A percentile compares a stretch with the other conserved stretches of the same genome.
Evolutionary conservation across 2,329 filamentous ascomycete genomes (phyloP).

Genomic region (Pseudogymnoascus sp.): DNA sequence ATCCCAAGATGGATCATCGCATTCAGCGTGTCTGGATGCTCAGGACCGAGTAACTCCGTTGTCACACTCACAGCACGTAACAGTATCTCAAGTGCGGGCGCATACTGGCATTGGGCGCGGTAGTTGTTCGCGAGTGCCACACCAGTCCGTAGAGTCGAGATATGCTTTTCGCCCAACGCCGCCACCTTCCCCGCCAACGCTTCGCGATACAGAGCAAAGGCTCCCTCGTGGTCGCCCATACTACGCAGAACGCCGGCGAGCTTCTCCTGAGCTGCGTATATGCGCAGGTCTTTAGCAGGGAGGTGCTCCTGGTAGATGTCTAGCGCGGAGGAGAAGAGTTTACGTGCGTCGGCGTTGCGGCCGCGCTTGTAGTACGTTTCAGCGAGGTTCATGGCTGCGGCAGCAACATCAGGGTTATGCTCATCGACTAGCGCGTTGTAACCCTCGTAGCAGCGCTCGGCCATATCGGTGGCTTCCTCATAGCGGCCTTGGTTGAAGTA

Average conservation of each 20-base stretch:
- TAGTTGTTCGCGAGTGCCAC: slow-evolving; percentile 16
- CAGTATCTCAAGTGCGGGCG: slow-evolving; percentile 19
- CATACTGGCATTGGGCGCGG: slow-evolving; percentile 16
- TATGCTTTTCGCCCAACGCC: slow-evolving; percentile 9
- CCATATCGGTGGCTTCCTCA: slow-evolving; percentile 8
- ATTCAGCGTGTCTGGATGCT: slow-evolving; percentile 12
- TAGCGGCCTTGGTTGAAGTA: slow-evolving; percentile 10
- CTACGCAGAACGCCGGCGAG: not conserved
- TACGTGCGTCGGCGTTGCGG: not conserved
- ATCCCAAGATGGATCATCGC: slow-evolving; percentile 12
- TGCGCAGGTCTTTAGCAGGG: not conserved
- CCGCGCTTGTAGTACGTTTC: not conserved
- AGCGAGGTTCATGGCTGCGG: not conserved
- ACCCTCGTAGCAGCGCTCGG: not conserved
- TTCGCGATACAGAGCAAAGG: not conserved
- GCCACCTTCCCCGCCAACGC: not conserved
- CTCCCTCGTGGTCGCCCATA: not conserved
- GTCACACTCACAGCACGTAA: slow-evolving; percentile 12
- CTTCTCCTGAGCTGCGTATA: not conserved
- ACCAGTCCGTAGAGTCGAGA: slow-evolving; percentile 12
- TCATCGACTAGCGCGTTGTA: not conserved
- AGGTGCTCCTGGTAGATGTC: not conserved
- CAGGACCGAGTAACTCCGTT: slow-evolving; percentile 10
- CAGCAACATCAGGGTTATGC: not conserved
- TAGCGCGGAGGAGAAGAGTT: slow-evolving; percentile 3